phyloP scores from a whole-genome alignment of 2,329 filamentous ascomycete genomes.

The Ceratocystis lukuohia region DNA sequence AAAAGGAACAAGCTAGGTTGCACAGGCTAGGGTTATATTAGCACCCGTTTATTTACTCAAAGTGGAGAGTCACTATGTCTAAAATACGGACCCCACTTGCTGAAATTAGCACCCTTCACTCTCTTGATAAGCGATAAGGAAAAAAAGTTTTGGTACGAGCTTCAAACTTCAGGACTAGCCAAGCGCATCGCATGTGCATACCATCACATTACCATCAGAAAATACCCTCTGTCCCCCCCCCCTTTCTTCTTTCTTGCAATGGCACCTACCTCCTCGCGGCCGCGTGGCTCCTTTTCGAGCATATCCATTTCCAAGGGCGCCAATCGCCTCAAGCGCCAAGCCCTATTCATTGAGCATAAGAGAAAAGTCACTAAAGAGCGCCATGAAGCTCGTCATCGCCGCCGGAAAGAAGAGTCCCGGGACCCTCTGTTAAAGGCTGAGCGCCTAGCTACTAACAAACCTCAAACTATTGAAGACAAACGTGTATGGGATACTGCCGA shows the following conservation, averaged over 20 bases:
- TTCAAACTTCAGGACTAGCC: neutral
- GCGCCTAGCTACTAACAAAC: slow-evolving; percentile 64
- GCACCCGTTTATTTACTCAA: neutral
- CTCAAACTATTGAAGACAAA: slow-evolving; percentile 72
- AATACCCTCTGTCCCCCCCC: neutral
- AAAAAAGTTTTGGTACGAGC: slow-evolving; percentile 16
- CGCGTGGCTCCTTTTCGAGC: slow-evolving; percentile 22
- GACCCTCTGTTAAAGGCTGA: slow-evolving; percentile 63
- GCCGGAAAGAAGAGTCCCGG: slow-evolving; percentile 74
- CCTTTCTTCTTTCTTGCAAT: slow-evolving; percentile 18
- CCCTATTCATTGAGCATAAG: slow-evolving; percentile 69
- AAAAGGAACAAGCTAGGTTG: neutral
- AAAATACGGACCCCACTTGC: neutral
- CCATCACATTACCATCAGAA: neutral
- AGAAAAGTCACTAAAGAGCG: slow-evolving; percentile 59
- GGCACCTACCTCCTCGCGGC: slow-evolving; percentile 19
- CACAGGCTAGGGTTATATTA: slow-evolving; percentile 8
- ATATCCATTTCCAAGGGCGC: slow-evolving; percentile 33
- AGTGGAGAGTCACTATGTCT: neutral
- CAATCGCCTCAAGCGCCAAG: slow-evolving; percentile 70
- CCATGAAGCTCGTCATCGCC: slow-evolving; percentile 60
- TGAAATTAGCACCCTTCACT: neutral
- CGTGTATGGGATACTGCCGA: slow-evolving; percentile 76
- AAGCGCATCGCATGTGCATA: neutral
- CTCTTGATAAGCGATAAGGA: slow-evolving; percentile 16